Conservation (phyloP, 2,329 filamentous ascomycete species). For the Calonectria henricotiae region DNA sequence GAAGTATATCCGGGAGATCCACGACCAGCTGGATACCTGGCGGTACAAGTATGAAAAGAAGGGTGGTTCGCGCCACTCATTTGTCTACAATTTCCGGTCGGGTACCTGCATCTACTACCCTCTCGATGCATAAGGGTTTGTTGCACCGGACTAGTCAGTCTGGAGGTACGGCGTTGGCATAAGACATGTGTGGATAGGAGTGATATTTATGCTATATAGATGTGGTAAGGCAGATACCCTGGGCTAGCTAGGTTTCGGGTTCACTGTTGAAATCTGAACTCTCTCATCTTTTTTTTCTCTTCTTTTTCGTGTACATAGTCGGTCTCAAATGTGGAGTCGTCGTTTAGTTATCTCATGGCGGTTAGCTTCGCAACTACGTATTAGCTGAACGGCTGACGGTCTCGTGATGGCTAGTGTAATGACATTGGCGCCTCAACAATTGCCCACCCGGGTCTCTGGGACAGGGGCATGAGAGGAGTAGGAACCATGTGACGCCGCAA, state of each 20-base stretch:
- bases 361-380: background rate
- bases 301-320: background rate
- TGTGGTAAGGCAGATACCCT: slow-evolving; percentile 22
- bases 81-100: slow-evolving; percentile 93
- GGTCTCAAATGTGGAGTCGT: background rate
- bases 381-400: slow-evolving; percentile 11
- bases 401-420: slow-evolving; percentile 12
- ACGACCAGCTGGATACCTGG: slow-evolving; percentile 81
- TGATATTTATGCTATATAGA: slow-evolving; percentile 3
- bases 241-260: background rate
- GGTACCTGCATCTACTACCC: slow-evolving; percentile 91
- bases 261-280: background rate
- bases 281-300: background rate
- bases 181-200: background rate
- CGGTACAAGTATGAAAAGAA: slow-evolving; percentile 71
- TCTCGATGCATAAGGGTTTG: slow-evolving; percentile 64
- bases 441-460: background rate
- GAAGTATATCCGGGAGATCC: slow-evolving; percentile 87
- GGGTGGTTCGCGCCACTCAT: slow-evolving; percentile 78
- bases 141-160: background rate
- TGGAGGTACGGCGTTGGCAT: background rate
- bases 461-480: background rate
- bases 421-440: slow-evolving; percentile 11
- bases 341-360: background rate
- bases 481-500: too few species aligned